phyloP scores from a whole-genome alignment of 805 yeast species.

The Yamadazyma tumulicola region DNA sequence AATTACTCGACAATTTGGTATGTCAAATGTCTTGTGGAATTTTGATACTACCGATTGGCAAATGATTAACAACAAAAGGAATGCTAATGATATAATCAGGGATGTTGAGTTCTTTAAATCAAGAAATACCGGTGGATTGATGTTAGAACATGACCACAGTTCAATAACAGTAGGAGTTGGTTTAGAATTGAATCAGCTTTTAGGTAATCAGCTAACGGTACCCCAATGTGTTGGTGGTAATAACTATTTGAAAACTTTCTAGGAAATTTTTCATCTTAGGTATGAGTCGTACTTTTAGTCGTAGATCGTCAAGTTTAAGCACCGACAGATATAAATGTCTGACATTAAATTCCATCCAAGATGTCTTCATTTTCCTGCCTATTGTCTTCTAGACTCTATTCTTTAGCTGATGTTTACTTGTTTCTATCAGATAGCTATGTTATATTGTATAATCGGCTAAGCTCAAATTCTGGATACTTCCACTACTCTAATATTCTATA shows the following conservation, averaged over 20 bases:
- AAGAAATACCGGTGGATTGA: constrained; percentile 49
- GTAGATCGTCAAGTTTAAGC: too few species aligned
- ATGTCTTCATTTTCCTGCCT: too few species aligned
- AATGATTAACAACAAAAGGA: constrained; percentile 43
- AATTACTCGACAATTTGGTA: constrained; percentile 78
- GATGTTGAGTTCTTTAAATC: constrained; percentile 54
- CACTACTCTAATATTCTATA: too few species aligned
- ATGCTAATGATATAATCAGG: constrained; percentile 48
- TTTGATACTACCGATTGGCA: constrained; percentile 91
- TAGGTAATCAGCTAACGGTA: constrained; percentile 72
- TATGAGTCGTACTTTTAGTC: too few species aligned
- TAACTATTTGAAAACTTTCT: constrained; percentile 50
- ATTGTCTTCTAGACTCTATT: too few species aligned
- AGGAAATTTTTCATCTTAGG: too few species aligned
- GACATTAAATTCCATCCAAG: too few species aligned
- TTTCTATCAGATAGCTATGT: too few species aligned
- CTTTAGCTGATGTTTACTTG: too few species aligned
- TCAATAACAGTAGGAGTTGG: constrained; percentile 67
- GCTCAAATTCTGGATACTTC: too few species aligned
- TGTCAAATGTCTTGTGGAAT: constrained; percentile 89
- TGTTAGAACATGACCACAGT: constrained; percentile 84
- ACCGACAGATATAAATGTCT: too few species aligned
- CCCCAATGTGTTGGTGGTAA: constrained; percentile 73
- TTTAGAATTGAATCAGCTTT: constrained; percentile 46
- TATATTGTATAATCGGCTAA: too few species aligned